Evolutionary conservation across 495 filamentous ascomycete genomes (phyloP).

Genomic region (Coniosporium apollinis): DNA sequence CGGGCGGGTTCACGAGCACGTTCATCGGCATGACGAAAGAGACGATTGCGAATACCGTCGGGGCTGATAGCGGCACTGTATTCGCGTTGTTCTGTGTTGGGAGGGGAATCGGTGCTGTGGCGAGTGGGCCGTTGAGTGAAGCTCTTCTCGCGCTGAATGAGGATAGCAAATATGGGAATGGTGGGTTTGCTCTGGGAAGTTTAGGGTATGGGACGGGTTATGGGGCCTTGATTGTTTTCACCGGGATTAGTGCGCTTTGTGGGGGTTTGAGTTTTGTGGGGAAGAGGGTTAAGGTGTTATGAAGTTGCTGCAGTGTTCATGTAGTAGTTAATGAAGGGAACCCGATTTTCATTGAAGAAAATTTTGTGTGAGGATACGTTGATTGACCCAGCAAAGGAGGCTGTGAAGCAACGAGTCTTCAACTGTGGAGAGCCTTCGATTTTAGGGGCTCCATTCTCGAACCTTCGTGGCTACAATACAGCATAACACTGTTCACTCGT

Average conservation of each 20-base stretch:
- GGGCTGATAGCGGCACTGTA: conserved; percentile 1
- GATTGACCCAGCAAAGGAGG: no score
- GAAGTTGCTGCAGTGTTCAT: background rate
- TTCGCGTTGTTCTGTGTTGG: conserved; percentile 1
- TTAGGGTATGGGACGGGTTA: conserved; percentile 33
- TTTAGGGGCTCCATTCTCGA: no score
- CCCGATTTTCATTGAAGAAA: no score
- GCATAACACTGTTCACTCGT: no score
- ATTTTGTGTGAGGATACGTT: no score
- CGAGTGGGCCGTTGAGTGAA: conserved; percentile 15
- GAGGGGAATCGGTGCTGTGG: conserved; percentile 15
- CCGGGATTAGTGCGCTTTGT: conserved; percentile 34
- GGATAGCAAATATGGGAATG: conserved; percentile 5
- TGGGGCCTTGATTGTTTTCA: conserved; percentile 39
- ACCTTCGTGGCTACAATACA: no score
- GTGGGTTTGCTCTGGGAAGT: conserved; percentile 21
- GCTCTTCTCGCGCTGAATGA: conserved; percentile 10
- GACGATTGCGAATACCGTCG: conserved; percentile 7
- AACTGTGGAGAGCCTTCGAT: no score
- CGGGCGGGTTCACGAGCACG: conserved; percentile 41
- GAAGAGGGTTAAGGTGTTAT: background rate
- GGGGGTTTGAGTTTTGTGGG: conserved; percentile 20
- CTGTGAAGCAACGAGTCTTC: no score
- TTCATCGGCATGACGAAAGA: conserved; percentile 17
- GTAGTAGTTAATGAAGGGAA: no score